These are phyloP conservation scores for Cylindrotheca fusiformis DNA, from an alignment of 108 stramenopile species.

Conservation along the genomic window DNA sequence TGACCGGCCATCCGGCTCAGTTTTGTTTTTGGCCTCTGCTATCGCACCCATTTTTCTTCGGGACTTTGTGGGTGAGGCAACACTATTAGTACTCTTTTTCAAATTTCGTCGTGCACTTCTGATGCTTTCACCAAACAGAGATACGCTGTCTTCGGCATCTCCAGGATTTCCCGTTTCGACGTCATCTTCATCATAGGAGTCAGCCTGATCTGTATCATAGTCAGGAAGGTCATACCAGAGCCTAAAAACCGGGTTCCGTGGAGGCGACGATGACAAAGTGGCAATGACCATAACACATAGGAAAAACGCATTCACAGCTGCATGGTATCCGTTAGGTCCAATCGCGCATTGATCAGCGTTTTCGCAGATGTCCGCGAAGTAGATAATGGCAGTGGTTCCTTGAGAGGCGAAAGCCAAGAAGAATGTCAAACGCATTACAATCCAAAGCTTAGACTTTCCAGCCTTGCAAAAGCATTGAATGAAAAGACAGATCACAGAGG, in stretches of 20 bases:
- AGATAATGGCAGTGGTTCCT: constrained; percentile 11
- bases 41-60: neutral
- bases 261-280: constrained; percentile 28
- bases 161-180: neutral
- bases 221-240: constrained; percentile 16
- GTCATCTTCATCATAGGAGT: constrained; percentile 7
- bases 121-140: constrained; percentile 18
- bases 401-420: constrained; percentile 13
- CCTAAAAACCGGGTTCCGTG: constrained; percentile 31
- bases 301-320: constrained; percentile 11
- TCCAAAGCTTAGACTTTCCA: constrained; percentile 29
- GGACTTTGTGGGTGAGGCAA: neutral
- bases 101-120: constrained; percentile 1
- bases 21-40: neutral
- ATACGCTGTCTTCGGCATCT: constrained; percentile 14
- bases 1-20: neutral
- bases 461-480: constrained; percentile 33
- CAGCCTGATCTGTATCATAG: constrained; percentile 2
- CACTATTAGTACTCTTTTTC: neutral
- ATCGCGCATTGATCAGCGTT: constrained; percentile 1
- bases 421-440: constrained; percentile 21
- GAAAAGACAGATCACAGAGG: constrained; percentile 18
- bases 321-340: constrained; percentile 17
- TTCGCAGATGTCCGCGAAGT: constrained; percentile 10
- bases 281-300: constrained; percentile 32